A percentile compares a stretch with the other conserved stretches of the same genome.
These are phyloP conservation scores for Arthrobotrys musiformis DNA, from an alignment of 2,329 filamentous ascomycete species.

Conservation along the genomic window DNA sequence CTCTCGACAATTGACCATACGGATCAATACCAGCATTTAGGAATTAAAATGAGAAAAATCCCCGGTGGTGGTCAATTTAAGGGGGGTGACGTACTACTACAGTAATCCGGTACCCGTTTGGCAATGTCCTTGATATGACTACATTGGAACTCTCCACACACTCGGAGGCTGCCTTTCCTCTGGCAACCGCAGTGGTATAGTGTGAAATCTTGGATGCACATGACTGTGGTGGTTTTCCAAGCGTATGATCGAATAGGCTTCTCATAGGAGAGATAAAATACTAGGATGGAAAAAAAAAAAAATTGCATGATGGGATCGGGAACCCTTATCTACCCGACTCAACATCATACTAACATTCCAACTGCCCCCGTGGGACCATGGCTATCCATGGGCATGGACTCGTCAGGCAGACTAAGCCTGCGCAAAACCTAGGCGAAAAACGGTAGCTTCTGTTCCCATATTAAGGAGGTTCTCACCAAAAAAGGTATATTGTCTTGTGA, in stretches of 20 bases:
- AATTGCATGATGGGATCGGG: conserved; percentile 17
- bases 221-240: neutral
- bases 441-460: conserved; percentile 12
- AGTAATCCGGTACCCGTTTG: conserved; percentile 21
- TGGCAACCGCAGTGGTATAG: conserved; percentile 43
- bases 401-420: conserved; percentile 13
- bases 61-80: too few relatives aligned
- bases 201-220: conserved; percentile 53
- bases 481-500: conserved; percentile 46
- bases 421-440: neutral
- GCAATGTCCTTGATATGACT: conserved; percentile 40
- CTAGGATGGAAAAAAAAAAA: conserved; percentile 21
- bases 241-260: conserved; percentile 1
- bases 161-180: conserved; percentile 43
- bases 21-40: neutral
- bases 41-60: neutral
- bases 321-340: conserved; percentile 33
- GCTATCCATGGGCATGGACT: neutral
- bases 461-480: conserved; percentile 28
- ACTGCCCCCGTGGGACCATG: neutral
- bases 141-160: conserved; percentile 41
- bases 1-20: neutral
- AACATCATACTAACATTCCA: neutral
- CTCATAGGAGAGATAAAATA: neutral
- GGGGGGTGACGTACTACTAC: conserved; percentile 18